Evolutionary conservation across 768 basidiomycete genomes (phyloP).

Genomic region (Daedaleopsis sinensis): DNA sequence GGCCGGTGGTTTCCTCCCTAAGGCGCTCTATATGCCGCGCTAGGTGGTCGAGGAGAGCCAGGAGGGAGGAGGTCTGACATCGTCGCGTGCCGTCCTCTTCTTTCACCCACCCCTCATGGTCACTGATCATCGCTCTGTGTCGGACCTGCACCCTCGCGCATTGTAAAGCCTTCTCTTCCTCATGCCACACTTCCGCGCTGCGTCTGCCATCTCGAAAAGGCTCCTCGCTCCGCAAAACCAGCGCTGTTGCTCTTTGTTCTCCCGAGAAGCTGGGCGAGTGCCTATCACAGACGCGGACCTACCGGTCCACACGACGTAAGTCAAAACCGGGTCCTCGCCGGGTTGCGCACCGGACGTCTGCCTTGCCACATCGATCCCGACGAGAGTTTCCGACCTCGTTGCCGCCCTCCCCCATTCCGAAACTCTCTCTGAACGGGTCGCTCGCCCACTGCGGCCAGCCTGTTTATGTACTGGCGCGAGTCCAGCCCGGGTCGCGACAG

Average conservation of each 20-base stretch:
- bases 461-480: no score
- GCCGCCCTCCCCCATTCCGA: neutral
- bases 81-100: neutral
- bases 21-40: no score
- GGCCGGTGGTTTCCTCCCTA: neutral
- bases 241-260: neutral
- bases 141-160: neutral
- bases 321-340: no score
- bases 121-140: conserved; percentile 2
- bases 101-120: conserved; percentile 3
- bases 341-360: neutral
- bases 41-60: neutral
- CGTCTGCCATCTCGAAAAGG: neutral
- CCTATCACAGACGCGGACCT: neutral
- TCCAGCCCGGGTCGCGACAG: no score
- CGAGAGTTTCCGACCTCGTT: neutral
- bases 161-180: neutral
- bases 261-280: neutral
- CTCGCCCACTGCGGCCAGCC: no score
- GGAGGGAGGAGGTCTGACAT: neutral
- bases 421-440: no score
- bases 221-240: neutral
- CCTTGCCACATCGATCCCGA: neutral
- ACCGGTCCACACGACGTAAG: no score
- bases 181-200: neutral